A percentile compares a stretch with the other conserved stretches of the same genome.
phyloP scores from a whole-genome alignment of 2,329 filamentous ascomycete genomes.

The Daldinia sp. region DNA sequence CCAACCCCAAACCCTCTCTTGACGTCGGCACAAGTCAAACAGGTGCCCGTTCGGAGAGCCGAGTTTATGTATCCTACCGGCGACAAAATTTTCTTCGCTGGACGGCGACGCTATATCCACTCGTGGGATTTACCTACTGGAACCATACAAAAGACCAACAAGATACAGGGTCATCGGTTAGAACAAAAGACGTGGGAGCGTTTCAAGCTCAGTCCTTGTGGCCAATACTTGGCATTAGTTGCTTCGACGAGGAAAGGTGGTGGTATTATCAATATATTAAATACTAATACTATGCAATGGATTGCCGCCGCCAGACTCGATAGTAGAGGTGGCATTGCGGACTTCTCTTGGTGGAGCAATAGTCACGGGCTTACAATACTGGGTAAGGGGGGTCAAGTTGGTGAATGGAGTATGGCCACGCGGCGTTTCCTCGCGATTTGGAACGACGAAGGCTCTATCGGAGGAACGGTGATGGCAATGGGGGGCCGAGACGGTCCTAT shows the following conservation, averaged over 20 bases:
- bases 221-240: constrained; percentile 83
- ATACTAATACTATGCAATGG: constrained; percentile 86
- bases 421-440: constrained; percentile 80
- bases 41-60: constrained; percentile 84
- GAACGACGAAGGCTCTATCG: constrained; percentile 89
- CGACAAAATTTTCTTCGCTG: constrained; percentile 85
- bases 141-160: constrained; percentile 80
- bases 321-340: constrained; percentile 81
- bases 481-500: constrained; percentile 72
- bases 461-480: constrained; percentile 81
- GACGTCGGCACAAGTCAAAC: constrained; percentile 86
- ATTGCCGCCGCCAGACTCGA: constrained; percentile 82
- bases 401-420: constrained; percentile 80
- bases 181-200: constrained; percentile 92
- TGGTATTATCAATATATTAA: constrained; percentile 86
- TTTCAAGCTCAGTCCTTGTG: constrained; percentile 88
- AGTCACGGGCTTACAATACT: constrained; percentile 83
- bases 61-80: constrained; percentile 78
- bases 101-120: constrained; percentile 90
- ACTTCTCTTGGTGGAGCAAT: constrained; percentile 92
- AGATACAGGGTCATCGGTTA: constrained; percentile 76
- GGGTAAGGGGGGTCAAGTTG: constrained; percentile 87
- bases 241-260: constrained; percentile 85
- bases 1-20: constrained; percentile 86
- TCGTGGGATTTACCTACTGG: constrained; percentile 89